Evolutionary conservation across 495 filamentous ascomycete genomes (phyloP), one percentile per base, ranked within the genome.

Genomic region (Corynascus novoguineensis): DNA sequence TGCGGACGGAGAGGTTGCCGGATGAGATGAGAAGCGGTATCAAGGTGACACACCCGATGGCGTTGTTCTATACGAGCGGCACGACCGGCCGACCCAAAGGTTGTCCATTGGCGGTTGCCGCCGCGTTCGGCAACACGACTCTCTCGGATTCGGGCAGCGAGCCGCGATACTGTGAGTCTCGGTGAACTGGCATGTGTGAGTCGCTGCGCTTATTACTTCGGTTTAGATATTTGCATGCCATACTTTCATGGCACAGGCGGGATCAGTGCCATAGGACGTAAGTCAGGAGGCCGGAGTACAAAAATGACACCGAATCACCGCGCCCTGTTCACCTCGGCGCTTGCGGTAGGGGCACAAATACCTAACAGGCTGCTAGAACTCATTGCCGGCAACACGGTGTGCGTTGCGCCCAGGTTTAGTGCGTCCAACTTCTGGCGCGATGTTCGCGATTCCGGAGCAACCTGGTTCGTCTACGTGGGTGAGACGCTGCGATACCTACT

Each of bases 391-490:
- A 66, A 81, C 8, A 81, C 82, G 9, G 67, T 89, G 46, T 88
- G 84, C 35, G 75, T 92, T 11, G 87, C 82, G 10, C 82, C 82
- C 28, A 83, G 80, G 58, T 93, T 92, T 76, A 84, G 80, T 60
- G 82, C 79, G 3, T 80, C 82, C 0, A 73, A 76, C 15, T 93
- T 93, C 74, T 93, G 89, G 89, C 67, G 71, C 12, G 89, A 93
- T 48, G 71, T 90, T 28, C 80, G 83, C 22, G 85, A 87, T 59
- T 85, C 82, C 0, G 68, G 78, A 15, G 79, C 87, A 4, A 91
- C 86, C 1, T 74, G 81, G 55, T 87, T 91, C 67, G 81, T 86
- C 11, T 93, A 93, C 63, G 89, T 93, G n/a, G 88, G 89, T 60
- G 88, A 93, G 67, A 88, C 85, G 0, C 81, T 87, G 25, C 76